Percentiles rank a stretch among this genome's conserved stretches.
phyloP scores from a whole-genome alignment of 768 basidiomycete genomes.

The Cystoderma amianthinum region DNA sequence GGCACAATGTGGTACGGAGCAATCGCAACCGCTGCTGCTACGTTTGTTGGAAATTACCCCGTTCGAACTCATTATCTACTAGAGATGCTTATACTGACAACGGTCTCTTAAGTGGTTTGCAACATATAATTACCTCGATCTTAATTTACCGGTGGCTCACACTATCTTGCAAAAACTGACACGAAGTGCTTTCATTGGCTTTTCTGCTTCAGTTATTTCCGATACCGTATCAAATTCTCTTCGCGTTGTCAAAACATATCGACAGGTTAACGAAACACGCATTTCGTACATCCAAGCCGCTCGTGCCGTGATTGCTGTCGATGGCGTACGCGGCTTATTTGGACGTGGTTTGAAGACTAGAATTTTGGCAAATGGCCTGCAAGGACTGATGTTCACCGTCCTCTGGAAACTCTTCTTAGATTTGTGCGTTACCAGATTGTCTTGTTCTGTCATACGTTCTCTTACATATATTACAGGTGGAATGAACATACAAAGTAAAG shows the following conservation, averaged over 20 bases:
- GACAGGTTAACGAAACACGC: constrained; percentile 80
- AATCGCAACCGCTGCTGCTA: constrained; percentile 86
- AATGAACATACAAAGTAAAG: constrained; percentile 16
- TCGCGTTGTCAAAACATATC: constrained; percentile 91
- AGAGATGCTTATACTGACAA: not conserved
- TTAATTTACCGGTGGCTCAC: constrained; percentile 47
- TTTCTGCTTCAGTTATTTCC: constrained; percentile 77
- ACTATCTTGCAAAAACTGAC: constrained; percentile 50
- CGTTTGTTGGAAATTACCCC: constrained; percentile 89
- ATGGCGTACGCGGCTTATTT: constrained; percentile 77
- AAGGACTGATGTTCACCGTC: constrained; percentile 86
- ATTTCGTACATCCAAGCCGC: constrained; percentile 81
- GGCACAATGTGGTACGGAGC: constrained; percentile 87
- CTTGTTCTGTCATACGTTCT: too few species aligned
- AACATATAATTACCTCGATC: constrained; percentile 79
- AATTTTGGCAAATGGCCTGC: constrained; percentile 84
- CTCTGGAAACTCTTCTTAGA: constrained; percentile 91
- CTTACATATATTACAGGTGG: constrained; percentile 10
- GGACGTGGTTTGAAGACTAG: constrained; percentile 88
- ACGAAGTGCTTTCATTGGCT: constrained; percentile 89
- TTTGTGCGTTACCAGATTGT: constrained; percentile 49
- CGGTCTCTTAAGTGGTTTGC: constrained; percentile 60
- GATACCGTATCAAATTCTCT: constrained; percentile 87
- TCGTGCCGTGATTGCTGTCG: constrained; percentile 61
- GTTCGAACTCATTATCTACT: constrained; percentile 37